Evolutionary conservation across 2,329 filamentous ascomycete species (phyloP), one percentile per base, ranked within the genome.

Genomic region (Colletotrichum incanum): DNA sequence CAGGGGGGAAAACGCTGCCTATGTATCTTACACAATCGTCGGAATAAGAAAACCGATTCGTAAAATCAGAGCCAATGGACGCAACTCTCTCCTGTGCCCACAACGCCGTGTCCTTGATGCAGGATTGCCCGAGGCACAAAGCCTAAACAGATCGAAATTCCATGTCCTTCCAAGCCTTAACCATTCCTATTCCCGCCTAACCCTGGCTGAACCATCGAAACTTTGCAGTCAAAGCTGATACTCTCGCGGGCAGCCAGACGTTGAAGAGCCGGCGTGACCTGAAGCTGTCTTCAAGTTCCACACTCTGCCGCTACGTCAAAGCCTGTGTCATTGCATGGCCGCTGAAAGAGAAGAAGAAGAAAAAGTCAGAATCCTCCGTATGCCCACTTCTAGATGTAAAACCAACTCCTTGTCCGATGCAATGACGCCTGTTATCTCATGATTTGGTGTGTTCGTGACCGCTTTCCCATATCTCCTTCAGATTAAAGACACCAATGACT

Each of bases 31-130:
- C 37, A 52, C 23, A 31, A 31, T 34, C 26, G n/a, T 34, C 18
- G 31, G 6, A 28, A 5, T 31, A 31, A 37, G 5, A 18, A 20
- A 39, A 66, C 18, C 28, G 11, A 47, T 39, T 34, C 16, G 14
- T 28, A 26, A 26, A 55, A 47, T 34, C 28, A 50, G n/a, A 20
- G 34, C 16, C 37, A 31, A 37, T 18, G 6, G 50, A 45, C 63
- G 26, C 28, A 52, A 34, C 23, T 47, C 26, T 28, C 26, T 26
- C 64, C 23, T 47, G 47, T 59, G 28, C 4, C 37, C 41, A 34
- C 67, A 71, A 71, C 68, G 68, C 68, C 68, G 12, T 55, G 43
- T 62, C 64, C 64, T 56, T 67, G 39, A 71, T 71, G 68, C 68
- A 49, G 50, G 50, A 52, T 41, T 52, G 43, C 41, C 34, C 34